Conservation (phyloP, 2,329 filamentous ascomycete genomes). For the Purpureocillium takamizusanense region DNA sequence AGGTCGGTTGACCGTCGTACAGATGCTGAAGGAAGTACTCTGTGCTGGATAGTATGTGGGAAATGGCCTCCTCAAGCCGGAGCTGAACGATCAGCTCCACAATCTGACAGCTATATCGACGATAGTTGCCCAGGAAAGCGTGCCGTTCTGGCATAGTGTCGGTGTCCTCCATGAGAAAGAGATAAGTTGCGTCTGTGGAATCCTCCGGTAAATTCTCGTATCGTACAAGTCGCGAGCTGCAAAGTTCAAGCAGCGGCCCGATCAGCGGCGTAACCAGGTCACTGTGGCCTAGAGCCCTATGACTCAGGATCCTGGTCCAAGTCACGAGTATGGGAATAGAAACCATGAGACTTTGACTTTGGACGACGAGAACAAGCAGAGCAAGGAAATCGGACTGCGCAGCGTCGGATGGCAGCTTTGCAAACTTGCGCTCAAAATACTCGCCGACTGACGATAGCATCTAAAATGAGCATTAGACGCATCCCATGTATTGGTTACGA, state of each 20-base stretch:
- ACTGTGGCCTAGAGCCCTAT: conserved; percentile 56
- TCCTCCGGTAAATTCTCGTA: conserved; percentile 84
- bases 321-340: conserved; percentile 88
- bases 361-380: conserved; percentile 69
- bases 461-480: conserved; percentile 29
- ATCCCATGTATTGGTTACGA: too few relatives aligned
- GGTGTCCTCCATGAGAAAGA: conserved; percentile 86
- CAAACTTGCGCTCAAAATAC: conserved; percentile 71
- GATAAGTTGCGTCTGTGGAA: conserved; percentile 66
- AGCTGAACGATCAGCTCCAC: conserved; percentile 80
- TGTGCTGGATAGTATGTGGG: conserved; percentile 75
- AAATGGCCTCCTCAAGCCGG: conserved; percentile 75
- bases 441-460: conserved; percentile 78
- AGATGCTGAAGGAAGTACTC: conserved; percentile 66
- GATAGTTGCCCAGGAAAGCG: conserved; percentile 91
- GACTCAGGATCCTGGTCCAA: conserved; percentile 75
- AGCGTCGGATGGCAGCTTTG: conserved; percentile 50
- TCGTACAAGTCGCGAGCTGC: conserved; percentile 72
- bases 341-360: conserved; percentile 79
- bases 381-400: conserved; percentile 70
- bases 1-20: conserved; percentile 59
- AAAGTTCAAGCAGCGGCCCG: conserved; percentile 70
- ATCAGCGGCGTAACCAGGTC: conserved; percentile 56
- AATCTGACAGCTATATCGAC: conserved; percentile 78
- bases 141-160: conserved; percentile 91